Evolutionary conservation across 2,329 filamentous ascomycete species (phyloP).

Genomic region (Lachnellula subtilissima): DNA sequence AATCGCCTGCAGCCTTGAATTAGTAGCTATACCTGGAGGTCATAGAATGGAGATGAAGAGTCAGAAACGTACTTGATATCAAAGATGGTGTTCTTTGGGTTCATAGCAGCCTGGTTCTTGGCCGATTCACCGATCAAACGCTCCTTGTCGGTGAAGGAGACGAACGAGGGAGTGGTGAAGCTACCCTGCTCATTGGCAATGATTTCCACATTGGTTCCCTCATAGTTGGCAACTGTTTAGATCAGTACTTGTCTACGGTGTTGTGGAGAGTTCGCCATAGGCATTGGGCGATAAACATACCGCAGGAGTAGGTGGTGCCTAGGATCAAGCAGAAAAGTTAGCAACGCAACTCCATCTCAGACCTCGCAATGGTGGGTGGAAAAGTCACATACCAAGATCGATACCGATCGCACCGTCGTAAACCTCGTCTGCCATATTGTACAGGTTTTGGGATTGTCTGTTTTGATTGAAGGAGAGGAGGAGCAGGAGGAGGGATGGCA

Average conservation of each 20-base stretch:
- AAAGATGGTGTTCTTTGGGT: slow-evolving; percentile 97
- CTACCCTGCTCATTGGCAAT: slow-evolving; percentile 99
- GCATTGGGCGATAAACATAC: slow-evolving; percentile 18
- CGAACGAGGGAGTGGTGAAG: slow-evolving; percentile 98
- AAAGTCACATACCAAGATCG: slow-evolving; percentile 76
- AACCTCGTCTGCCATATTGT: slow-evolving; percentile 91
- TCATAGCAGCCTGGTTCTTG: slow-evolving; percentile 99
- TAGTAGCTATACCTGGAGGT: slow-evolving; percentile 4
- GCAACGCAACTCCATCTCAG: slow-evolving; percentile 2
- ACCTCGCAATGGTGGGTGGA: not conserved
- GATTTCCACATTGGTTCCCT: slow-evolving; percentile 99
- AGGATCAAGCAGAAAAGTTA: slow-evolving; percentile 25
- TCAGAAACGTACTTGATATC: slow-evolving; percentile 83
- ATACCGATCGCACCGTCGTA: slow-evolving; percentile 99
- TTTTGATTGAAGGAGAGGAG: slow-evolving; percentile 15
- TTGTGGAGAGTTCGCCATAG: not conserved
- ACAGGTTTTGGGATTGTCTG: slow-evolving; percentile 12
- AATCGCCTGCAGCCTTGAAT: slow-evolving; percentile 63
- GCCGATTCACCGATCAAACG: slow-evolving; percentile 98
- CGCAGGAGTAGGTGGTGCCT: slow-evolving; percentile 99
- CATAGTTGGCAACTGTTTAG: slow-evolving; percentile 80
- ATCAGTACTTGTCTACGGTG: slow-evolving; percentile 13
- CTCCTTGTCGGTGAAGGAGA: slow-evolving; percentile 98
- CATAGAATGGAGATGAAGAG: not conserved
- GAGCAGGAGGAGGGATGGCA: not conserved